Percentiles rank a stretch among this genome's conserved stretches.
Conservation (phyloP, 139 green algal genomes). For the Chlamydomonas eustigma region DNA sequence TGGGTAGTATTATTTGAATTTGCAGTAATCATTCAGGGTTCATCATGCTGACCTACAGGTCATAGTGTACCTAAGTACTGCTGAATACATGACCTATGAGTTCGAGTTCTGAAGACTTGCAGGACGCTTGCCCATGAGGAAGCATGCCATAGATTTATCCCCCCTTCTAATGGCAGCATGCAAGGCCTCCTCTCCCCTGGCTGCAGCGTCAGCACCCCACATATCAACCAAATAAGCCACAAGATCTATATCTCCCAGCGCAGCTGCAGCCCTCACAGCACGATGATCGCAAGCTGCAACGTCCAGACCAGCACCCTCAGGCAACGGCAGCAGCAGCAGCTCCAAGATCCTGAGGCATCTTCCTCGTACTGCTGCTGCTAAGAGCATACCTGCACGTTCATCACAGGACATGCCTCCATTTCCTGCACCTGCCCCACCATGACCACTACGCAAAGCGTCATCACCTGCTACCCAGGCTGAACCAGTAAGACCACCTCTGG, state of each 20-base stretch:
- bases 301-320: background rate
- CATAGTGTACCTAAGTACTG: too few species aligned
- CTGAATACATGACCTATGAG: too few species aligned
- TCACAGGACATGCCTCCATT: too few species aligned
- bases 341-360: background rate
- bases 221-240: background rate
- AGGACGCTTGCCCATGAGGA: too few species aligned
- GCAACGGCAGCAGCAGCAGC: background rate
- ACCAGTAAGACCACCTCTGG: too few species aligned
- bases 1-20: too few species aligned
- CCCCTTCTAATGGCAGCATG: background rate
- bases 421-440: too few species aligned
- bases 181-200: background rate
- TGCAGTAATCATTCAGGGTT: too few species aligned
- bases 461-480: too few species aligned
- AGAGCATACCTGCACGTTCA: background rate
- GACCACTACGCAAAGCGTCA: too few species aligned
- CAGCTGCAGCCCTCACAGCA: background rate
- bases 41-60: too few species aligned
- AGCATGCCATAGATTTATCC: background rate
- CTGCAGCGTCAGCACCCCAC: background rate
- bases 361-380: background rate
- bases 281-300: background rate
- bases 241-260: background rate
- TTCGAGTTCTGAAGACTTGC: too few species aligned